A percentile compares a stretch with the other conserved stretches of the same genome.
Evolutionary conservation across 2,329 filamentous ascomycete species (phyloP).

Genomic region (Geosmithia morbida): DNA sequence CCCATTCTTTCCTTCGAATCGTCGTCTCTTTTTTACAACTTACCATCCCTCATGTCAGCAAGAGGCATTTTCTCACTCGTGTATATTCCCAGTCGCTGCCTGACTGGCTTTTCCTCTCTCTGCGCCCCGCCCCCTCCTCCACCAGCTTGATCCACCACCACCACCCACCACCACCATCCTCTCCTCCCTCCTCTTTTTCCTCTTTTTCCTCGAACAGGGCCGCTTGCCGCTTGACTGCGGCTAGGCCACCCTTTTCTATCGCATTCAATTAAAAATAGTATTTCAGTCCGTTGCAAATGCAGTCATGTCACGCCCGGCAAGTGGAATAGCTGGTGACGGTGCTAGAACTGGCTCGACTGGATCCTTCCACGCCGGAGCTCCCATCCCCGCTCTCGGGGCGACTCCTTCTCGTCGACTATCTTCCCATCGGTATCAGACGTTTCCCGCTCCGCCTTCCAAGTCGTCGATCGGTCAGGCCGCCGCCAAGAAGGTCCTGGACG

Average conservation of each 20-base stretch:
- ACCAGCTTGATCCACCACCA: background rate
- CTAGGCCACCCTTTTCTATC: background rate
- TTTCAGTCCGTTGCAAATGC: background rate
- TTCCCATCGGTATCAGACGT: conserved; percentile 61
- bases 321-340: conserved; percentile 2
- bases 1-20: background rate
- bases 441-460: conserved; percentile 39
- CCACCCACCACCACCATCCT: too few species aligned
- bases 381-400: conserved; percentile 22
- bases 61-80: background rate
- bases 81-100: background rate
- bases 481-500: conserved; percentile 51
- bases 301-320: conserved; percentile 3
- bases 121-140: background rate
- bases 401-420: conserved; percentile 20
- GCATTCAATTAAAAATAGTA: background rate
- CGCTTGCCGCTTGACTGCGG: background rate
- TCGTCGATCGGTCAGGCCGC: conserved; percentile 16
- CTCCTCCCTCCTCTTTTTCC: background rate
- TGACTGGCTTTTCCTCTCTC: background rate
- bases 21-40: background rate
- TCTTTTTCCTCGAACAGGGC: background rate
- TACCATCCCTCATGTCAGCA: background rate
- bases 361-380: conserved; percentile 37
- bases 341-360: conserved; percentile 19